Base-by-base conservation (phyloP, 495 filamentous ascomycete genomes). In the Neurospora tetrasperma region DNA sequence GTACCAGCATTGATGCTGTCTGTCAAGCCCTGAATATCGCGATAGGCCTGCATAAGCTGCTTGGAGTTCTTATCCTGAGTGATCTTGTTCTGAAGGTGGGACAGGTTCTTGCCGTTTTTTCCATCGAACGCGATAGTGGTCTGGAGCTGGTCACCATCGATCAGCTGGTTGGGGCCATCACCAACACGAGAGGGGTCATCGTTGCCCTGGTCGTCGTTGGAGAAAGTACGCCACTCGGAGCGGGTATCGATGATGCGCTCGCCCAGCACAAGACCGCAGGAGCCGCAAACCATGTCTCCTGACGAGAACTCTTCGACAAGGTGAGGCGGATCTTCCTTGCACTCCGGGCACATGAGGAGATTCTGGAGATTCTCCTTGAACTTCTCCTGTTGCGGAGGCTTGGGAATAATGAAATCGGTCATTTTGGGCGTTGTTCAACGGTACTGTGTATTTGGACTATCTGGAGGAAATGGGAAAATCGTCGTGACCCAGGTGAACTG, bases 161-260 rank as follows among this genome's bases (percentile, higher is more conserved):
- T 87, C 72, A 98, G 87, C 23, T 91, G 88, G 77, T 98, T 97
- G 46, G 89, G 88, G 0, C 89, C 93, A 70, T 98, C 96, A 82
- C 96, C 96, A 76, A 99, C 96, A 93, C 96, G 96, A 70, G 93
- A 96, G 1, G 96, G 96, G 79, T 99, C 96, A 75, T 98, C 96
- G 79, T 91, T 93, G 71, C 88, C 88, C 80, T 97, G 93, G 77
- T 99, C 96, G 77, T 99, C 96, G 82, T 97, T 98, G 73, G 93
- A 91, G 82, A 99, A 99, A 9, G 96, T 99, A 77, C 96, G 93
- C 96, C 96, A 99, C 84, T 99, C 96, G 70, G 94, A 97, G 70
- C 96, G 91, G 73, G 93, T 94, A 77, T 98, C 96, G 71, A 99
- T 93, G 76, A 96, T 92, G 73, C 94, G 91, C 79, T 95, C 92